Evolutionary conservation across 805 yeast genomes (phyloP).

Genomic region (Saccharomyces mikatae): DNA sequence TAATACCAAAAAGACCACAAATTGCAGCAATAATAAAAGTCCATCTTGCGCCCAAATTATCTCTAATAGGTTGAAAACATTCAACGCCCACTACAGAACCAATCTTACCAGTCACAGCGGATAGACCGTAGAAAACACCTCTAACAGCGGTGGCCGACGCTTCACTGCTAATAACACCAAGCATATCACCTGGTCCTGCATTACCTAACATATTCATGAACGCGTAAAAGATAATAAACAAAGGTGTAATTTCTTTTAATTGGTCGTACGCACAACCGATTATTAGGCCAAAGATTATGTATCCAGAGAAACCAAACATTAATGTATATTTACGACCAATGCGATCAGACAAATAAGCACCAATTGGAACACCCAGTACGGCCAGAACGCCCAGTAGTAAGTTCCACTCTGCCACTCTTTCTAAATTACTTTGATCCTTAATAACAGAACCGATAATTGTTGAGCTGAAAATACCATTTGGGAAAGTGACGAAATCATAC

Average conservation of each 20-base stretch:
- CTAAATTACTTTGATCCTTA: slow-evolving; percentile 50
- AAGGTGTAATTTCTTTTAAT: slow-evolving; percentile 58
- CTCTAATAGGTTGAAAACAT: slow-evolving; percentile 74
- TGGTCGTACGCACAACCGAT: slow-evolving; percentile 65
- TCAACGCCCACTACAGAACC: slow-evolving; percentile 92
- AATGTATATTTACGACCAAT: slow-evolving; percentile 85
- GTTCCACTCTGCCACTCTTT: slow-evolving; percentile 85
- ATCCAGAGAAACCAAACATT: slow-evolving; percentile 57
- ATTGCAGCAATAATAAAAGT: slow-evolving; percentile 74
- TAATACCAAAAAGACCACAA: slow-evolving; percentile 58
- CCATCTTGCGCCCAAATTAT: slow-evolving; percentile 58
- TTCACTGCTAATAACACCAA: slow-evolving; percentile 81
- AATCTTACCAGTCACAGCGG: slow-evolving; percentile 85
- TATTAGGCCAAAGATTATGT: slow-evolving; percentile 71
- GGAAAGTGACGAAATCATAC: slow-evolving; percentile 81
- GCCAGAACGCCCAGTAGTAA: slow-evolving; percentile 81
- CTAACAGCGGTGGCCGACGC: slow-evolving; percentile 80
- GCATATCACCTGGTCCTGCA: slow-evolving; percentile 90
- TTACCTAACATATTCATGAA: slow-evolving; percentile 83
- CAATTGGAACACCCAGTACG: slow-evolving; percentile 81
- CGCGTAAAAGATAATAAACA: slow-evolving; percentile 80
- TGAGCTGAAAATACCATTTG: slow-evolving; percentile 79
- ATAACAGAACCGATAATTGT: slow-evolving; percentile 55
- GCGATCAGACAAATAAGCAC: slow-evolving; percentile 80
- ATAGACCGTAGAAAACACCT: slow-evolving; percentile 84